Percentiles rank a stretch among this genome's conserved stretches.
Conservation (phyloP, 1,284 basidiomycete genomes). For the Puccinia hordei region DNA sequence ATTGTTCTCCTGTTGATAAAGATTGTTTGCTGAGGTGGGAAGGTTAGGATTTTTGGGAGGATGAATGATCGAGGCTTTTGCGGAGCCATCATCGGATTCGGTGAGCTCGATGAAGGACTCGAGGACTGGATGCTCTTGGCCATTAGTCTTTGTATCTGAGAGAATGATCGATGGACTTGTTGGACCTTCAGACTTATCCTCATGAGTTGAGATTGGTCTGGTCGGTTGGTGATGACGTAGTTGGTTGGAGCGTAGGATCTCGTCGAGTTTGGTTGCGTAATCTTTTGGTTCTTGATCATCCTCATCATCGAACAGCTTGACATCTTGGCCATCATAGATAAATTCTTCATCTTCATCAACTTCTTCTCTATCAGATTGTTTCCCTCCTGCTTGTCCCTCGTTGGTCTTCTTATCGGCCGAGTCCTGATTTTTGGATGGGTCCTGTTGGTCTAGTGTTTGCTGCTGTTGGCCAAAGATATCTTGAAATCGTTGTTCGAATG, state of each 20-base stretch:
- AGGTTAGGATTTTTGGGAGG: too few species aligned
- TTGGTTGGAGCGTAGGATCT: slow-evolving; percentile 27
- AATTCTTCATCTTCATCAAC: slow-evolving; percentile 33
- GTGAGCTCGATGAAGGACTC: not conserved
- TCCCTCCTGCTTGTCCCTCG: not conserved
- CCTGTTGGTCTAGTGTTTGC: not conserved
- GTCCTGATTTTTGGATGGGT: too few species aligned
- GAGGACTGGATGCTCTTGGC: not conserved
- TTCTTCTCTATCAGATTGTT: not conserved
- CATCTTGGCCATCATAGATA: slow-evolving; percentile 43
- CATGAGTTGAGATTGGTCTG: slow-evolving; percentile 4
- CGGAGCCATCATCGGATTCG: not conserved
- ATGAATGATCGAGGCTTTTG: not conserved
- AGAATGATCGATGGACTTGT: not conserved
- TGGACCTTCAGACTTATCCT: not conserved
- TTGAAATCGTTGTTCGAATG: slow-evolving; percentile 12
- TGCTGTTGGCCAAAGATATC: slow-evolving; percentile 19
- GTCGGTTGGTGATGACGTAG: not conserved
- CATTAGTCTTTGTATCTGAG: not conserved
- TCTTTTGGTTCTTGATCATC: slow-evolving; percentile 24
- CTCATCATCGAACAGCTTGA: slow-evolving; percentile 34
- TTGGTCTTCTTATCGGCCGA: too few species aligned
- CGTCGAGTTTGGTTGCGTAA: slow-evolving; percentile 26
- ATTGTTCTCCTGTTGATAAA: not conserved
- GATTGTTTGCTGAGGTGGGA: too few species aligned